Conservation (phyloP, 2,329 filamentous ascomycete genomes). For the Microdochium nivale region DNA sequence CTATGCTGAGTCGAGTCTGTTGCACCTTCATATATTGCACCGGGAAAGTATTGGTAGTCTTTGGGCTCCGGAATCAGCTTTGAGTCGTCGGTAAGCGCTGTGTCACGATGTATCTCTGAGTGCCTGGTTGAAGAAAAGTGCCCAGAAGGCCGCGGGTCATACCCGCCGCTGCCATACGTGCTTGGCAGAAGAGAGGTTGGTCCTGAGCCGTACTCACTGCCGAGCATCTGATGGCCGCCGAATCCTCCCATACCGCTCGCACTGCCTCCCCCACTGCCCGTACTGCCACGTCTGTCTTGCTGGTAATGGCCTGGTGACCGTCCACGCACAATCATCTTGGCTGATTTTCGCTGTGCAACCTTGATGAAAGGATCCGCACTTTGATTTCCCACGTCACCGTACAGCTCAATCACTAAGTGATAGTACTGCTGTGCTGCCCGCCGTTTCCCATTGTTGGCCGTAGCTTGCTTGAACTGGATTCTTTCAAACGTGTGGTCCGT, state of each 20-base stretch:
- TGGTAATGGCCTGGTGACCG: constrained; percentile 76
- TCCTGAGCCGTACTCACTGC: constrained; percentile 26
- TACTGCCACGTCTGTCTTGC: constrained; percentile 58
- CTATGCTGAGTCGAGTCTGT: constrained; percentile 30
- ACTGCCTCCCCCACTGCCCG: constrained; percentile 59
- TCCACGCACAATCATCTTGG: constrained; percentile 80
- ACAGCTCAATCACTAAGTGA: constrained; percentile 80
- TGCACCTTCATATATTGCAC: constrained; percentile 36
- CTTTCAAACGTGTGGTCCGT: constrained; percentile 68
- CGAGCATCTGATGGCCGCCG: constrained; percentile 27
- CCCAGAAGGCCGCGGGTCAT: constrained; percentile 27
- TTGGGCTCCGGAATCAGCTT: constrained; percentile 40
- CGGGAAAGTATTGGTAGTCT: constrained; percentile 47
- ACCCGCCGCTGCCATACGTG: constrained; percentile 23
- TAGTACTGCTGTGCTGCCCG: constrained; percentile 89
- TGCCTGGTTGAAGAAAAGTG: constrained; percentile 34
- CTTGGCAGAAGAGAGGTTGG: constrained; percentile 29
- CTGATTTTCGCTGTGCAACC: constrained; percentile 63
- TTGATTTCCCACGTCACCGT: constrained; percentile 53
- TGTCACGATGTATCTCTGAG: constrained; percentile 40
- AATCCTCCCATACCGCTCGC: constrained; percentile 52
- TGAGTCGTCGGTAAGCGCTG: constrained; percentile 42
- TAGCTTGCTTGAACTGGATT: constrained; percentile 91
- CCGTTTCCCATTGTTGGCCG: constrained; percentile 87
- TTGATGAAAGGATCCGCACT: constrained; percentile 52